Percentiles rank a stretch among this genome's conserved stretches.
phyloP scores from a whole-genome alignment of 192 early-diverging fungal genomes.

The Backusella sp. region DNA sequence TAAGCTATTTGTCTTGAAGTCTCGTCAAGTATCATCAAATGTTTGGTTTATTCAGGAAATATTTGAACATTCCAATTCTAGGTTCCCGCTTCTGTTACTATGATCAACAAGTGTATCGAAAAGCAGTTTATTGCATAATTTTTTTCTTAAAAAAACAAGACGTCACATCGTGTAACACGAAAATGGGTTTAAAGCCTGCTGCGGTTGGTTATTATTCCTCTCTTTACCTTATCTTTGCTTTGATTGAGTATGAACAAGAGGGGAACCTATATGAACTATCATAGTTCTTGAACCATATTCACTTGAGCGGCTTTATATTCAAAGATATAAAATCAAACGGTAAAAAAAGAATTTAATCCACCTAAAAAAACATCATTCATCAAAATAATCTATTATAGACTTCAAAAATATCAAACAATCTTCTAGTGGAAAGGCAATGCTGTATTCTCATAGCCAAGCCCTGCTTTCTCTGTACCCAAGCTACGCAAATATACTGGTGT shows the following conservation, averaged over 20 bases:
- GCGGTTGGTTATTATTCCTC: too few species aligned
- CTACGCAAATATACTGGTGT: constrained; percentile 56
- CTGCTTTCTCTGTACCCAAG: constrained; percentile 55
- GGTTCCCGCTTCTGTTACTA: too few species aligned
- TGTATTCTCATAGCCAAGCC: background rate
- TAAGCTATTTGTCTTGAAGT: too few species aligned
- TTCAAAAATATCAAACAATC: constrained; percentile 25
- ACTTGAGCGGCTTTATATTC: constrained; percentile 64
- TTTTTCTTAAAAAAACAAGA: too few species aligned
- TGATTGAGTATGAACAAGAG: constrained; percentile 49
- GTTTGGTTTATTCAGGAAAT: too few species aligned
- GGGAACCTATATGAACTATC: constrained; percentile 62
- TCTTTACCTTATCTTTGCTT: constrained; percentile 18
- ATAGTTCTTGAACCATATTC: constrained; percentile 59
- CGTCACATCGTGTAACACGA: too few species aligned
- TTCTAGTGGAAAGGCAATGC: constrained; percentile 1
- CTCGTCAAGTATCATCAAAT: too few species aligned
- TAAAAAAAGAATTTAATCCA: background rate
- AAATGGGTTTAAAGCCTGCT: too few species aligned
- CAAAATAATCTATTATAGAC: constrained; percentile 15
- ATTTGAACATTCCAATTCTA: too few species aligned
- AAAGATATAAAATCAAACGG: constrained; percentile 48
- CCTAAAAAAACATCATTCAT: background rate
- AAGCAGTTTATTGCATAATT: too few species aligned
- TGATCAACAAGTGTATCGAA: too few species aligned